These are phyloP conservation scores for Spergularia azorica DNA, from an alignment of 179 eudicot species.

Conservation along the genomic window DNA sequence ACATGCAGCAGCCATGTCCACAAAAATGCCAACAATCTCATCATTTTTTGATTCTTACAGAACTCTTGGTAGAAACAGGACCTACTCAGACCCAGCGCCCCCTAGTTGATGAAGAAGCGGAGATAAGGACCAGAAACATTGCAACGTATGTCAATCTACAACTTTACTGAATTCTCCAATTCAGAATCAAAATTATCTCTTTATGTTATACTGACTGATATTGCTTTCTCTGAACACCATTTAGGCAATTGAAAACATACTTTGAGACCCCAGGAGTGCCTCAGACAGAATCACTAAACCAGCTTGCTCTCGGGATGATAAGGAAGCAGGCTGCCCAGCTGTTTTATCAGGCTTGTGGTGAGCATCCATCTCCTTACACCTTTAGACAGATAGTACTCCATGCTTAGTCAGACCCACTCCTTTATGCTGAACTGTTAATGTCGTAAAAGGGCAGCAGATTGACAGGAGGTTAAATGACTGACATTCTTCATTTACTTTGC, in stretches of 20 bases:
- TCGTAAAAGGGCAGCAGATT: neutral
- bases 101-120: conserved; percentile 48
- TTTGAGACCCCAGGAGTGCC: conserved; percentile 80
- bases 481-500: conserved; percentile 28
- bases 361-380: neutral
- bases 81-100: conserved; percentile 71
- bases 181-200: neutral
- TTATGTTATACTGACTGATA: neutral
- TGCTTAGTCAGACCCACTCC: neutral
- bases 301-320: conserved; percentile 76
- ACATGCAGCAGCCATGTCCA: neutral
- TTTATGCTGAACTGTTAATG: conserved; percentile 1
- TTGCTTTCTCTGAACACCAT: conserved; percentile 7
- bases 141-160: conserved; percentile 42
- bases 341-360: conserved; percentile 93
- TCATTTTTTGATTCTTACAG: conserved; percentile 38
- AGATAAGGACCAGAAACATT: conserved; percentile 63
- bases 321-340: conserved; percentile 78
- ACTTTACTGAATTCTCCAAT: neutral
- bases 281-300: conserved; percentile 66
- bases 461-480: neutral
- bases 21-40: neutral
- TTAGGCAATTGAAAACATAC: conserved; percentile 82
- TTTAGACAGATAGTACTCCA: neutral
- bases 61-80: conserved; percentile 72